Evolutionary conservation across 2,329 filamentous ascomycete species (phyloP), one percentile per base, ranked within the genome.

Genomic region (Paramyrothecium sp.): DNA sequence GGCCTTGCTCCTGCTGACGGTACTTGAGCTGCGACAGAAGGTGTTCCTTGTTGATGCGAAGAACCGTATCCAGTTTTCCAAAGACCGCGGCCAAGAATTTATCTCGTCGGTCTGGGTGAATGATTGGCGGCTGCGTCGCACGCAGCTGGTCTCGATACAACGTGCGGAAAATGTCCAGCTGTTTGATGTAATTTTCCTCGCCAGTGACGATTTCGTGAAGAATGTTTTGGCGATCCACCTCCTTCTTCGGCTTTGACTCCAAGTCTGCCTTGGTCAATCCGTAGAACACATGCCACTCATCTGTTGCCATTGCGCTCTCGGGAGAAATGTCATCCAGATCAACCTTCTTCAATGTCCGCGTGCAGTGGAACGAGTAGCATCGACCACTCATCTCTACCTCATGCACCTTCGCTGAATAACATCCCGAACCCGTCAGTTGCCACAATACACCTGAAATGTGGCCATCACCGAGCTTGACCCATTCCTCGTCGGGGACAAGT

Each of bases 311-410:
- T 53, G 86, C 82, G 23, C 89, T 86, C 58, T 89, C 88, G 46
- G 89, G 81, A 67, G 85, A 78, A 61, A 93, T 83, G 22, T 89
- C 84, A 59, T 91, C 88, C 34, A 98, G 76, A 65, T 97, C 96
- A 62, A 97, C 90, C 78, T 97, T 98, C 76, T 95, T 97, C 63
- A 98, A 74, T 1, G 94, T 99, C 54, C 95, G 84, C 70, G 94
- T 95, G 73, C 95, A 99, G 72, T 97, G 92, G 71, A 94, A 85
- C 3, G 94, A 92, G 74, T 99, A 99, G 72, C 95, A 99, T 60
- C 94, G 85, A 17, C 90, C 90, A 33, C 83, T 79, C 11, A 86
- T 84, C 58, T 88, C 83, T 48, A 81, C 74, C 56, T 90, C 83
- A 70, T 99, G 95, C 10, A 98, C 73, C 67, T 88, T 91, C 1